A percentile compares a stretch with the other conserved stretches of the same genome.
These are phyloP conservation scores for Daedaleopsis nitida DNA, from an alignment of 768 basidiomycete genomes.

Conservation along the genomic window DNA sequence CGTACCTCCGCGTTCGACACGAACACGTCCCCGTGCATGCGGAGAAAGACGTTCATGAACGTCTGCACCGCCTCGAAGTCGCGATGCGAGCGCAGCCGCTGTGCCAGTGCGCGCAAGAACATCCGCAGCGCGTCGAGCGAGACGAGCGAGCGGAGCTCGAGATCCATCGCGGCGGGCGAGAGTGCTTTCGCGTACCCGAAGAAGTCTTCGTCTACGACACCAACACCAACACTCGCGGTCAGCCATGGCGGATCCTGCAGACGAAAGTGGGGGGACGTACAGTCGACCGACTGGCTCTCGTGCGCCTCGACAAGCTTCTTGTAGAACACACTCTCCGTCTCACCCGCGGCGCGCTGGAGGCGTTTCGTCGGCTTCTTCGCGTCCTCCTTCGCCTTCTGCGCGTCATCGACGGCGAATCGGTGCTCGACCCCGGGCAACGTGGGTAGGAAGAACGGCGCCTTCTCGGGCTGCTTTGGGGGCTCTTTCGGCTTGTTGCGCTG, in stretches of 20 bases:
- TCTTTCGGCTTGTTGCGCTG: conserved; percentile 97
- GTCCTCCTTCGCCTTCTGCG: conserved; percentile 38
- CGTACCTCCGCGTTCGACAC: conserved; percentile 69
- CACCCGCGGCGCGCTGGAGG: conserved; percentile 52
- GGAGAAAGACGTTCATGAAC: conserved; percentile 80
- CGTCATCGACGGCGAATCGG: conserved; percentile 64
- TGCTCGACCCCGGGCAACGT: conserved; percentile 86
- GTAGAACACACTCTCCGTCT: conserved; percentile 69
- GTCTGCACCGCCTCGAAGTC: conserved; percentile 98
- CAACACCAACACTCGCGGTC: background rate
- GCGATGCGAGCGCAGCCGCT: conserved; percentile 71
- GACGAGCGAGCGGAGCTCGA: conserved; percentile 82
- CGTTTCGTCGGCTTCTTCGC: conserved; percentile 47
- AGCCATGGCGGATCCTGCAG: too few species aligned
- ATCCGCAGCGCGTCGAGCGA: conserved; percentile 60
- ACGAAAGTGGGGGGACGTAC: conserved; percentile 41
- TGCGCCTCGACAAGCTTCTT: conserved; percentile 59
- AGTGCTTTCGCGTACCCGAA: conserved; percentile 84
- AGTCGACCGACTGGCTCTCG: conserved; percentile 49
- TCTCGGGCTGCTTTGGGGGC: conserved; percentile 90
- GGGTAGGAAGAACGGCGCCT: conserved; percentile 97
- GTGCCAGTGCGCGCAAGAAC: conserved; percentile 76
- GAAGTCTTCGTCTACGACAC: conserved; percentile 67
- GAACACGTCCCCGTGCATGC: conserved; percentile 81
- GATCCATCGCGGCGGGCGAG: conserved; percentile 88